These are phyloP conservation scores for Phytophthora boehmeriae DNA, from an alignment of 352 stramenopile genomes.

Conservation along the genomic window DNA sequence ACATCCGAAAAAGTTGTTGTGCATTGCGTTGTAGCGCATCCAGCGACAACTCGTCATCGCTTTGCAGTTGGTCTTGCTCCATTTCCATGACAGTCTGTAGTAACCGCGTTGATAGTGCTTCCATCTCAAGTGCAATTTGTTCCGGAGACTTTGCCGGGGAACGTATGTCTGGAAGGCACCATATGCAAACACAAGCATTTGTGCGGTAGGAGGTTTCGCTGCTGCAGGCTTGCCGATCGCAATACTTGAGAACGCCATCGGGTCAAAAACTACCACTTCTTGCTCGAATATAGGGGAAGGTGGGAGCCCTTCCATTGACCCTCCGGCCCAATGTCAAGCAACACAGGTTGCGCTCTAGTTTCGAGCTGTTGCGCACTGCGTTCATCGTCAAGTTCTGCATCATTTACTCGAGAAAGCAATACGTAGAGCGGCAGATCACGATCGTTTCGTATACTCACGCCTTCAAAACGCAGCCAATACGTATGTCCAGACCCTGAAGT, in stretches of 20 bases:
- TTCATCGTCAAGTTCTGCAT: conserved; percentile 33
- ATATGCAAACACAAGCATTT: conserved; percentile 56
- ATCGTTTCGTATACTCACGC: conserved; percentile 65
- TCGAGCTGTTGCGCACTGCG: conserved; percentile 45
- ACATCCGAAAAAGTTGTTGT: conserved; percentile 68
- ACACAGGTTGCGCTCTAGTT: conserved; percentile 43
- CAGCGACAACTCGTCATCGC: conserved; percentile 39
- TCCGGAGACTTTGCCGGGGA: conserved; percentile 54
- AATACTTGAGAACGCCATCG: conserved; percentile 53
- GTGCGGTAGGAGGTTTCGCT: conserved; percentile 53
- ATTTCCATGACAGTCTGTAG: conserved; percentile 62
- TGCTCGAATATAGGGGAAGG: conserved; percentile 60
- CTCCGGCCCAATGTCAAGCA: conserved; percentile 63
- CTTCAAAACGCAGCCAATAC: conserved; percentile 62
- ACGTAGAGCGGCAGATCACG: conserved; percentile 62
- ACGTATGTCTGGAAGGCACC: conserved; percentile 64
- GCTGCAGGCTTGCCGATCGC: conserved; percentile 65
- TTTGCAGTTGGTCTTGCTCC: conserved; percentile 39
- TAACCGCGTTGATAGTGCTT: conserved; percentile 48
- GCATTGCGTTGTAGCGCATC: conserved; percentile 60
- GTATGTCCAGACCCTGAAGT: background rate
- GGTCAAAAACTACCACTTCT: conserved; percentile 59
- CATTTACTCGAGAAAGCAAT: conserved; percentile 46
- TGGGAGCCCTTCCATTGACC: conserved; percentile 68
- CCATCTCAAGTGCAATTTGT: conserved; percentile 51